A percentile compares a stretch with the other conserved stretches of the same genome.
phyloP scores from a whole-genome alignment of 1,284 basidiomycete genomes.

The Leccinum fuscescens region DNA sequence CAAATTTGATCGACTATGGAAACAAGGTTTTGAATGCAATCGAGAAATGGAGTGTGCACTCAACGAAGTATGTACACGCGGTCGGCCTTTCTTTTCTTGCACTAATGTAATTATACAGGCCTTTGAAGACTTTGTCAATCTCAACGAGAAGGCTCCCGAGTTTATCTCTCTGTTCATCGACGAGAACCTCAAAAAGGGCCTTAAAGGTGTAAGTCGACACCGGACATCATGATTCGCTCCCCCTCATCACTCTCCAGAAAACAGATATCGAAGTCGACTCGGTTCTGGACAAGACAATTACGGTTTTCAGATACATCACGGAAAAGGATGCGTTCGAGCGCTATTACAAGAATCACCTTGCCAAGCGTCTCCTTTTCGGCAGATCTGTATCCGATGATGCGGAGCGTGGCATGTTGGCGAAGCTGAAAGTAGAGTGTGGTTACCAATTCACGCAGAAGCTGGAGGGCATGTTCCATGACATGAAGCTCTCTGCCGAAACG shows the following conservation, averaged over 20 bases:
- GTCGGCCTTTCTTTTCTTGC: neutral
- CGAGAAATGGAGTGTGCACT: constrained; percentile 80
- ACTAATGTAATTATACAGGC: constrained; percentile 52
- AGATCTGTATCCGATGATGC: constrained; percentile 96
- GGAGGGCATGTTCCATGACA: constrained; percentile 99
- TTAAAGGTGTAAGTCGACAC: constrained; percentile 77
- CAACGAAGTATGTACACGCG: constrained; percentile 67
- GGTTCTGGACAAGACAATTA: constrained; percentile 93
- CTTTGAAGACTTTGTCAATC: constrained; percentile 91
- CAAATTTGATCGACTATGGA: constrained; percentile 81
- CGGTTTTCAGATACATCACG: constrained; percentile 89
- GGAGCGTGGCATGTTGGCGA: constrained; percentile 96
- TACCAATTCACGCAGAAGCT: constrained; percentile 97
- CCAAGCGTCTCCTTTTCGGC: constrained; percentile 84
- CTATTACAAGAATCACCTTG: constrained; percentile 96
- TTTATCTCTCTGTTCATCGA: constrained; percentile 98
- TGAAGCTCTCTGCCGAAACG: constrained; percentile 86
- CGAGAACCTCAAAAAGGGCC: constrained; percentile 92
- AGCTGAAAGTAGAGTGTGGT: constrained; percentile 96
- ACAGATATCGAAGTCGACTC: constrained; percentile 88
- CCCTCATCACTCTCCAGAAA: constrained; percentile 61
- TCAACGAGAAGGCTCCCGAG: constrained; percentile 86
- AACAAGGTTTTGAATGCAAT: constrained; percentile 70
- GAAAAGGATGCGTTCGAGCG: constrained; percentile 99
- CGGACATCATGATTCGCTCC: neutral